phyloP scores from a whole-genome alignment of 1,284 basidiomycete genomes.

The Apiotrichum mycotoxinovorans region DNA sequence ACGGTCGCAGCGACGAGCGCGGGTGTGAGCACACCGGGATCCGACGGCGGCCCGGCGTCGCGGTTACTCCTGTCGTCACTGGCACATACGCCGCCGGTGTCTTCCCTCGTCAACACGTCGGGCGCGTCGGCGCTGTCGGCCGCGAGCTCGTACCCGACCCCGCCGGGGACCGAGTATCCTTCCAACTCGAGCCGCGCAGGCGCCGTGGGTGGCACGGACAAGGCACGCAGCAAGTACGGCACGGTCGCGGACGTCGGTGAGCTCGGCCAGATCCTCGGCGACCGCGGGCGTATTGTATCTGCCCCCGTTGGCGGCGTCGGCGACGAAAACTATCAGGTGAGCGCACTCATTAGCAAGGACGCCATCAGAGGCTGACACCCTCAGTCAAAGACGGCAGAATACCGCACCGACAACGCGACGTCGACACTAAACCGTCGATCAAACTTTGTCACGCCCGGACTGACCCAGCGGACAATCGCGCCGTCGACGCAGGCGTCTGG shows the following conservation, averaged over 20 bases:
- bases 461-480: conserved; percentile 28
- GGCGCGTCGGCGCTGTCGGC: neutral
- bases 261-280: neutral
- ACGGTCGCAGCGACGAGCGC: neutral
- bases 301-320: conserved; percentile 21
- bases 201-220: neutral
- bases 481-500: conserved; percentile 27
- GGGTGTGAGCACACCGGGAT: neutral
- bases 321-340: neutral
- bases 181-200: neutral
- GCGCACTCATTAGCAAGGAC: no score
- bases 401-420: neutral
- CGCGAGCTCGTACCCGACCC: neutral
- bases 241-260: neutral
- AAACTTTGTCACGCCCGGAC: conserved; percentile 32
- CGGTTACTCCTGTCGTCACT: neutral
- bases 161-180: neutral
- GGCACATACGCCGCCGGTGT: neutral
- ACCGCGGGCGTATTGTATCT: conserved; percentile 28
- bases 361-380: no score
- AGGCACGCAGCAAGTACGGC: neutral
- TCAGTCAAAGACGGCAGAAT: neutral
- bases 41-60: neutral
- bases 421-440: neutral
- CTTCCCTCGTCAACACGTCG: neutral